Conservation (phyloP, 371 early-diverging fungal species). For the Capniomyces stellatus region DNA sequence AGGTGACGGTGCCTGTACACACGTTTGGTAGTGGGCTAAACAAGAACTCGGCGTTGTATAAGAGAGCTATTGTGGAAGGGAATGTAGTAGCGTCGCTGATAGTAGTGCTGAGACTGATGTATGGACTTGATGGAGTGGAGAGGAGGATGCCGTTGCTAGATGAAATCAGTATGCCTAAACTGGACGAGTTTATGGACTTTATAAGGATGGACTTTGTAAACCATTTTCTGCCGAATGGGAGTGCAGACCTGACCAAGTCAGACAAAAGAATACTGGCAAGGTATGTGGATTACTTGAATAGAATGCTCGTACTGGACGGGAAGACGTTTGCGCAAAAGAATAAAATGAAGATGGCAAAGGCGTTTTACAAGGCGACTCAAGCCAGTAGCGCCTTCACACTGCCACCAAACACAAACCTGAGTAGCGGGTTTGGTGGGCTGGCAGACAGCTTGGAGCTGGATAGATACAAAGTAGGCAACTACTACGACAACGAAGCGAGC, state of each 20-base stretch:
- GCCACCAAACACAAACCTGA: no score
- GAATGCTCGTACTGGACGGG: background rate
- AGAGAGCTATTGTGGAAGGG: background rate
- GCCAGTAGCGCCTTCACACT: no score
- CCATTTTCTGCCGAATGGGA: background rate
- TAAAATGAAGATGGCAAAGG: background rate
- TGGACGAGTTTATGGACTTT: background rate
- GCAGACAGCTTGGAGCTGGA: background rate
- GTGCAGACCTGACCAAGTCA: background rate
- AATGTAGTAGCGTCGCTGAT: background rate
- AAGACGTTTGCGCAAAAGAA: background rate
- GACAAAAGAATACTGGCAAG: background rate
- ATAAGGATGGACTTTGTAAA: background rate
- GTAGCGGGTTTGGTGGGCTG: background rate
- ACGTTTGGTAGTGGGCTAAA: no score
- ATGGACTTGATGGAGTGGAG: constrained; percentile 2
- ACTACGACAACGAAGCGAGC: no score
- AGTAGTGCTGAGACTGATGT: background rate
- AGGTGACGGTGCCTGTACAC: no score
- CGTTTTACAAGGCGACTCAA: no score
- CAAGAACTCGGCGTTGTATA: background rate
- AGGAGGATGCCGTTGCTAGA: background rate
- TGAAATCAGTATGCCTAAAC: background rate
- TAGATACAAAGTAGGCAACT: background rate
- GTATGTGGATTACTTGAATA: background rate